Evolutionary conservation across 2,329 filamentous ascomycete species (phyloP).

Genomic region (Fusarium xyrophilum): DNA sequence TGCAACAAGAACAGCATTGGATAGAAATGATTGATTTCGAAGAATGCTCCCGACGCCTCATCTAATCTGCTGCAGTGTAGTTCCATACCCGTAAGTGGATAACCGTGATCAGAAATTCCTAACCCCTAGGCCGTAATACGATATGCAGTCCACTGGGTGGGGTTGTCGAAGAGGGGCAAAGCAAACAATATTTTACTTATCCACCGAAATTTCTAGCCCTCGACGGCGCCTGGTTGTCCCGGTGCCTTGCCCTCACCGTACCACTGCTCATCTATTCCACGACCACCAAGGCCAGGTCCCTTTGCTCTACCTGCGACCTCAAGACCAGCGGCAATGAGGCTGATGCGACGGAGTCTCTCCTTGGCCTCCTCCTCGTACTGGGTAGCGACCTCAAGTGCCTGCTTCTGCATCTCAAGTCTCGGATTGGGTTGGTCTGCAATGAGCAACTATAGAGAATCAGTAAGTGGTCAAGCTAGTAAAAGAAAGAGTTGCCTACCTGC

Average conservation of each 20-base stretch:
- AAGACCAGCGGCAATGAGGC: constrained; percentile 75
- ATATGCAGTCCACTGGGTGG: constrained; percentile 20
- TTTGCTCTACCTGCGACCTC: constrained; percentile 59
- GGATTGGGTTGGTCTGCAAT: constrained; percentile 72
- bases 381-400: constrained; percentile 71
- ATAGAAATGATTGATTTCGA: constrained; percentile 8
- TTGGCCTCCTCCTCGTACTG: constrained; percentile 78
- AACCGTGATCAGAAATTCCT: constrained; percentile 35
- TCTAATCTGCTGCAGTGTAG: constrained; percentile 27
- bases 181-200: neutral
- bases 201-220: constrained; percentile 6
- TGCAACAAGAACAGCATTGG: neutral
- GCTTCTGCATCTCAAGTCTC: constrained; percentile 72
- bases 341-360: constrained; percentile 78
- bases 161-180: neutral
- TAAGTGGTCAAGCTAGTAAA: neutral
- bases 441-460: constrained; percentile 62
- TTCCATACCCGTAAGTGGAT: constrained; percentile 24
- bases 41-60: constrained; percentile 27
- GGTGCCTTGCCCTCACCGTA: constrained; percentile 41
- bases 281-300: neutral
- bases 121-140: constrained; percentile 36
- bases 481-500: constrained; percentile 54
- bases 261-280: constrained; percentile 45
- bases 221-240: constrained; percentile 8